A percentile compares a stretch with the other conserved stretches of the same genome.
Conservation (phyloP, 2,329 filamentous ascomycete species). For the Penicillium sp. region DNA sequence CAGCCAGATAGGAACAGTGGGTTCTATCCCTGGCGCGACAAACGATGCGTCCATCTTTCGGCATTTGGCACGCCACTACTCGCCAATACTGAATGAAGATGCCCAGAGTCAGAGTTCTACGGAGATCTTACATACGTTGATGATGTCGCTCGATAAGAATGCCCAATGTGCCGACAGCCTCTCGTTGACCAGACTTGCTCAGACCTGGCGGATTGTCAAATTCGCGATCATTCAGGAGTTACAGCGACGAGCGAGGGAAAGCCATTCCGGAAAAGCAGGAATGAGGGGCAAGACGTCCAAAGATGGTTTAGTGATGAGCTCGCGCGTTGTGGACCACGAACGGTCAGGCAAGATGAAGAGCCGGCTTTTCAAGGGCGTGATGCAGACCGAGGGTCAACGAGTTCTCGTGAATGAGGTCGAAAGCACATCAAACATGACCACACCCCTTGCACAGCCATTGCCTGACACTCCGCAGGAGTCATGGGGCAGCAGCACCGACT, state of each 20-base stretch:
- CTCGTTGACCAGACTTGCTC: conserved; percentile 47
- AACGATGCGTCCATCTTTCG: conserved; percentile 37
- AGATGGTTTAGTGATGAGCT: conserved; percentile 25
- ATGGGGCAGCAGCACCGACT: conserved; percentile 24
- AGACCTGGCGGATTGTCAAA: conserved; percentile 55
- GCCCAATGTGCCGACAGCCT: conserved; percentile 48
- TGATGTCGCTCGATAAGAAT: conserved; percentile 48
- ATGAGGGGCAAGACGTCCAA: conserved; percentile 26
- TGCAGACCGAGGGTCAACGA: conserved; percentile 32
- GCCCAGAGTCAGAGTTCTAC: conserved; percentile 17
- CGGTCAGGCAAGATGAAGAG: conserved; percentile 37
- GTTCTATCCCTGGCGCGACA: conserved; percentile 43
- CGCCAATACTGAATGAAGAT: conserved; percentile 30
- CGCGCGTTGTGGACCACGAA: conserved; percentile 25
- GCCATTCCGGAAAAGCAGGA: conserved; percentile 17
- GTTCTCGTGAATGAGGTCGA: conserved; percentile 36
- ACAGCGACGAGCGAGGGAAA: conserved; percentile 33
- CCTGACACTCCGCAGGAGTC: conserved; percentile 35
- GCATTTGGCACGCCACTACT: conserved; percentile 41
- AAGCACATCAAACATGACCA: conserved; percentile 52
- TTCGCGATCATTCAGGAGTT: conserved; percentile 48
- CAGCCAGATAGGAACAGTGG: conserved; percentile 46
- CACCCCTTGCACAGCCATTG: conserved; percentile 49
- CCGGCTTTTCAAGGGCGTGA: conserved; percentile 40
- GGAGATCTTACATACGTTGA: conserved; percentile 28